Evolutionary conservation across 768 basidiomycete genomes (phyloP).

Genomic region (Agaricus sinodeliciosus): DNA sequence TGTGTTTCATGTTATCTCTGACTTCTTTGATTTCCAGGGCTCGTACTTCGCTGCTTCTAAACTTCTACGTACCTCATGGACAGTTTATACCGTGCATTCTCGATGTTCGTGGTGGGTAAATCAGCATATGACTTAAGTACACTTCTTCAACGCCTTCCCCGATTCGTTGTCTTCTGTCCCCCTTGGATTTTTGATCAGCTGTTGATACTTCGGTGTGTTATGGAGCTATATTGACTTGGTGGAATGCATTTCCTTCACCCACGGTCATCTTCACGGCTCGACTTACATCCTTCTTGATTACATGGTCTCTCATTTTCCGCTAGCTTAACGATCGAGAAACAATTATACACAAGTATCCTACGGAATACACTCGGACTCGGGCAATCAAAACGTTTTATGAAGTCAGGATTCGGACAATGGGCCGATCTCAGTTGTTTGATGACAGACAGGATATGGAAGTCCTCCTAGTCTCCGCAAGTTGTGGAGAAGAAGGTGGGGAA

Average conservation of each 20-base stretch:
- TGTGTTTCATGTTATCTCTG: background rate
- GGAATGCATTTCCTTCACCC: background rate
- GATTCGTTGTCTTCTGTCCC: background rate
- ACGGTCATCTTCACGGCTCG: background rate
- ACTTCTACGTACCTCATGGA: background rate
- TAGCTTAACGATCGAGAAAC: background rate
- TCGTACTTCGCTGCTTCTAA: background rate
- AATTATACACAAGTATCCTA: background rate
- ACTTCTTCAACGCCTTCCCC: background rate
- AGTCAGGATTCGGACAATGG: background rate
- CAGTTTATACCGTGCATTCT: slow-evolving; percentile 1
- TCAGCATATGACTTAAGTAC: background rate
- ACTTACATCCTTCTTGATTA: background rate
- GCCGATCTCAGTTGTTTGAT: background rate
- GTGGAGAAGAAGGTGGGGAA: background rate
- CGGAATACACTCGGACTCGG: no score
- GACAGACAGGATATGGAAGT: background rate
- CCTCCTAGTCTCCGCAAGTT: background rate
- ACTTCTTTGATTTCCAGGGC: background rate
- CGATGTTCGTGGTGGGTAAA: background rate
- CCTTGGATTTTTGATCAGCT: background rate
- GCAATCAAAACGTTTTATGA: no score
- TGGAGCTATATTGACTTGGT: background rate
- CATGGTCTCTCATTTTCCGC: background rate
- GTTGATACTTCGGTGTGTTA: background rate